A percentile compares a stretch with the other conserved stretches of the same genome.
Evolutionary conservation across 2,329 filamentous ascomycete genomes (phyloP).

Genomic region (Elsinoe batatas): DNA sequence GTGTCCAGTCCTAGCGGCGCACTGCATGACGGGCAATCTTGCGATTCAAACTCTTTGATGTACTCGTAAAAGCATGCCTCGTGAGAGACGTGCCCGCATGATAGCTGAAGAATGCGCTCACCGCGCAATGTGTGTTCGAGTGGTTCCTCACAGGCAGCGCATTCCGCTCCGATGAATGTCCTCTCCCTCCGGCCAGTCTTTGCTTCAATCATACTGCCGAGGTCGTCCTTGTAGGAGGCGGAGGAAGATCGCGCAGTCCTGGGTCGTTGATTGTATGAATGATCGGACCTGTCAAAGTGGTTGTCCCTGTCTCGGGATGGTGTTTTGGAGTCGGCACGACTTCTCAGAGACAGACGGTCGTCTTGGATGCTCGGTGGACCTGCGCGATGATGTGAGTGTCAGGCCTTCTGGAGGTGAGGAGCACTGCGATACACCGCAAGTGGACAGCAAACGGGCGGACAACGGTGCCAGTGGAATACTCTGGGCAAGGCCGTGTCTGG

Average conservation of each 20-base stretch:
- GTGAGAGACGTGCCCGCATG: constrained; percentile 92
- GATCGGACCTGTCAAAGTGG: constrained; percentile 13
- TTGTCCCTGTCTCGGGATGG: constrained; percentile 18
- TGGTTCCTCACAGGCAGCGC: constrained; percentile 92
- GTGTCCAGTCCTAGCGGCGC: constrained; percentile 86
- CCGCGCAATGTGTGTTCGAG: constrained; percentile 90
- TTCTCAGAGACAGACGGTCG: constrained; percentile 11
- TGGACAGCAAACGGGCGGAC: constrained; percentile 10
- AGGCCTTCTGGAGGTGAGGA: not conserved
- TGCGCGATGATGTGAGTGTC: constrained; percentile 13
- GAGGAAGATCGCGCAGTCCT: constrained; percentile 14
- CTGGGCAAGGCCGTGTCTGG: constrained; percentile 4
- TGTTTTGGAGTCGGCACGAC: constrained; percentile 10
- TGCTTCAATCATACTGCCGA: constrained; percentile 26
- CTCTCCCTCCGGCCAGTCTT: constrained; percentile 60
- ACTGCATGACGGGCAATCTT: constrained; percentile 90
- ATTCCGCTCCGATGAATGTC: constrained; percentile 91
- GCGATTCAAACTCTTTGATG: constrained; percentile 85
- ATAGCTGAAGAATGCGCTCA: constrained; percentile 90
- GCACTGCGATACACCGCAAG: constrained; percentile 12
- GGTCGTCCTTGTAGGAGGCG: constrained; percentile 19
- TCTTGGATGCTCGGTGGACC: not conserved
- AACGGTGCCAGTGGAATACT: constrained; percentile 13
- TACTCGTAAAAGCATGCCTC: constrained; percentile 99
- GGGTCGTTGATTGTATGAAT: constrained; percentile 13